These are phyloP conservation scores for Dillenia turbinata DNA, from an alignment of 164 flowering plant species.

Conservation along the genomic window DNA sequence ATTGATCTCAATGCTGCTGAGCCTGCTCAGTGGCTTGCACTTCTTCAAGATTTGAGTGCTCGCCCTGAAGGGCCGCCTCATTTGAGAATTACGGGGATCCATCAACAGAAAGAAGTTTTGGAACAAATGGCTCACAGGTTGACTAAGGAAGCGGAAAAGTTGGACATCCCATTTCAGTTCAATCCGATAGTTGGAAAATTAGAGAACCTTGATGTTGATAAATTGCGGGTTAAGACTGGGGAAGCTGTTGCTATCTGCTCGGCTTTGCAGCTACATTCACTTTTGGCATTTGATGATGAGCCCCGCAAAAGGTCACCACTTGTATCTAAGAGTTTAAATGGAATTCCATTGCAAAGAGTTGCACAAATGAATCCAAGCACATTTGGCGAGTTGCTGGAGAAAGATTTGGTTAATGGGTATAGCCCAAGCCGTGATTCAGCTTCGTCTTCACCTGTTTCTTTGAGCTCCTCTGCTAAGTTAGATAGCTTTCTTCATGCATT, in stretches of 20 bases:
- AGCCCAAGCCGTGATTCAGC: conserved; percentile 57
- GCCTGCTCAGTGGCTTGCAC: conserved; percentile 72
- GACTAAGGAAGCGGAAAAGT: conserved; percentile 75
- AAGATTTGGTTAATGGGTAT: conserved; percentile 44
- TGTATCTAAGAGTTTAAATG: conserved; percentile 27
- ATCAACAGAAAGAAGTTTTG: conserved; percentile 66
- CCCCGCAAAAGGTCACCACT: conserved; percentile 32
- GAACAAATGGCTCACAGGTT: conserved; percentile 60
- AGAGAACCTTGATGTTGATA: conserved; percentile 61
- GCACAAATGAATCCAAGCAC: conserved; percentile 45
- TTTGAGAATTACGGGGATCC: conserved; percentile 74
- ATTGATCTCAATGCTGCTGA: conserved; percentile 64
- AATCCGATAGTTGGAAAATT: conserved; percentile 53
- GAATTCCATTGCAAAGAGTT: conserved; percentile 35
- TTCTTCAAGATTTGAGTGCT: conserved; percentile 57
- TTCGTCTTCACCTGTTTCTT: conserved; percentile 47
- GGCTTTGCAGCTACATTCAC: conserved; percentile 63
- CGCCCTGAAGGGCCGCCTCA: conserved; percentile 92
- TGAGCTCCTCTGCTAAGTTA: conserved; percentile 35
- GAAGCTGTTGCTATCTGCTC: conserved; percentile 85
- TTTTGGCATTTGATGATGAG: conserved; percentile 61
- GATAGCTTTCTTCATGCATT: conserved; percentile 53
- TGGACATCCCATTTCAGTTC: conserved; percentile 80
- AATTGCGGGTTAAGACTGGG: conserved; percentile 76
- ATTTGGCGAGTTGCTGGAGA: conserved; percentile 51